Evolutionary conservation across 306 rosid species (phyloP), one percentile per base, ranked within the genome.

Genomic region (Inga leiocalycina): DNA sequence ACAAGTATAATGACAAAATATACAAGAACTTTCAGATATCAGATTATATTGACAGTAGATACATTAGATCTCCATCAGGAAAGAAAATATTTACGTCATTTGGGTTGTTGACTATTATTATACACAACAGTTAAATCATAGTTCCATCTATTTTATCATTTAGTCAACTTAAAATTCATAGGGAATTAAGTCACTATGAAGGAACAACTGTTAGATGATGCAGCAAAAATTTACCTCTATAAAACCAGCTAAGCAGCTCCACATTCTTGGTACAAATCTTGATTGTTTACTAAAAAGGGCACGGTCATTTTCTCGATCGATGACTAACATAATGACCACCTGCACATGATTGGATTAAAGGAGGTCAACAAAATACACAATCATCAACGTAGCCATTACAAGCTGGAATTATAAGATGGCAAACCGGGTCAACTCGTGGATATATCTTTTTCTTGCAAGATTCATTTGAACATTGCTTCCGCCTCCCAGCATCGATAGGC

Each of bases 301-400:
- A 52, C 93, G 84, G 56, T 93, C 94, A 10, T 92, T 93, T 86
- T 92, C 94, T 84, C 64, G 83, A 81, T 96, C 99, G 78, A 96
- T 93, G 44, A 96, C 96, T 83, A 96, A 87, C 99, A 96, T 96
- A 79, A 93, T 96, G 79, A 89, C 99, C 83, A 90, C 99, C 98
- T 91, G 86, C 87, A 77, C 49, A 44, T 82, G 79, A 37, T 49
- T 39, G 49, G 66, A 54, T 37, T 24, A 78, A 56, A 34, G 37
- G 24, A 57, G 66, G 70, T 67, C 49, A 77, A 76, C 59, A 37
- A 24, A 71, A 76, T 54, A 62, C 71, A 32, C 13, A 59, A 84
- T 61, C 80, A 82, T 80, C 51, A 57, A 68, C 2, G 67, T 27
- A 48, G 24, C 39, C 82, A 77, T 41, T 80, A 78, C 46, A 27